phyloP scores from a whole-genome alignment of 331 rosid genomes.

The Erythrophleum ivorense region DNA sequence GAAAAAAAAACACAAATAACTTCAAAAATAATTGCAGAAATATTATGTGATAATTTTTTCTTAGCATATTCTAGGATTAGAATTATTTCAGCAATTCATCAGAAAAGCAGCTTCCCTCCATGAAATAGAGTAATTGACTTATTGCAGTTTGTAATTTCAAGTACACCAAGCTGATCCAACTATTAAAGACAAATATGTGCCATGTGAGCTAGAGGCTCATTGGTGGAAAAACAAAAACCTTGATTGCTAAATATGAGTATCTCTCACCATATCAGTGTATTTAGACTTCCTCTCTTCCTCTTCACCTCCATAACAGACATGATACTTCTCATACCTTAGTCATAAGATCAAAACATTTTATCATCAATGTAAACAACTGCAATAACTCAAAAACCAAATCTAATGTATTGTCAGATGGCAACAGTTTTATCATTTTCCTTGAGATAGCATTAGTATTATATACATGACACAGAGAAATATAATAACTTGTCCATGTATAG shows the following conservation, averaged over 20 bases:
- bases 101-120: constrained; percentile 6
- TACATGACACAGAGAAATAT: background rate
- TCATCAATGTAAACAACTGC: constrained; percentile 7
- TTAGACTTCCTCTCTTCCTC: constrained; percentile 82
- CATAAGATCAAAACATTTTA: constrained; percentile 35
- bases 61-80: background rate
- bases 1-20: background rate
- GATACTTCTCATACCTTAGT: constrained; percentile 88
- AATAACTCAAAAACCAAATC: constrained; percentile 5
- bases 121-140: background rate
- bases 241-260: constrained; percentile 10
- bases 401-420: constrained; percentile 7
- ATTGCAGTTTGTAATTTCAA: background rate
- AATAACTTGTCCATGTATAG: background rate
- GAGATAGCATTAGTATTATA: background rate
- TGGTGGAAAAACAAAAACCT: background rate
- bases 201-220: background rate
- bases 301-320: constrained; percentile 78
- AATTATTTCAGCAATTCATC: background rate
- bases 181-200: background rate
- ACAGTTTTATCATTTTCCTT: background rate
- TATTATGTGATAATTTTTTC: background rate
- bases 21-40: background rate
- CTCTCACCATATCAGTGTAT: constrained; percentile 81
- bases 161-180: background rate